phyloP scores from a whole-genome alignment of 2,329 filamentous ascomycete genomes.

The Xylariomycetidae sp. region DNA sequence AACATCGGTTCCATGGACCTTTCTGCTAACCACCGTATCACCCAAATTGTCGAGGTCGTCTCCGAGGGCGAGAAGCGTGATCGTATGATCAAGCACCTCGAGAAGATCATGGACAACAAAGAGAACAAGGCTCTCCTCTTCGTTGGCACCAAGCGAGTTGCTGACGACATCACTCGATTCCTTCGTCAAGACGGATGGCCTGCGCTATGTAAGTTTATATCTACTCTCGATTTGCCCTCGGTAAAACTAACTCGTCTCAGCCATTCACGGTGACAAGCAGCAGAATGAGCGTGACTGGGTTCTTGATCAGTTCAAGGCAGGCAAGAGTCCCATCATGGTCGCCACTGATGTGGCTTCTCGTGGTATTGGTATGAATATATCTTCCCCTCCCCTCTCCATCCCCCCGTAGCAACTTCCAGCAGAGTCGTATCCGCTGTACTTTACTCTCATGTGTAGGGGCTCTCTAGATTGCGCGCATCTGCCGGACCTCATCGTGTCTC shows the following conservation, averaged over 20 bases:
- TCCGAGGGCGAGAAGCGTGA: slow-evolving; percentile 97
- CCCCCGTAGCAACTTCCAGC: slow-evolving; percentile 52
- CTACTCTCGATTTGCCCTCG: slow-evolving; percentile 36
- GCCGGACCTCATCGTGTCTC: slow-evolving; percentile 83
- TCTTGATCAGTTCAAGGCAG: slow-evolving; percentile 98
- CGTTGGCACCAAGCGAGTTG: slow-evolving; percentile 88
- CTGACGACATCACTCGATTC: slow-evolving; percentile 96
- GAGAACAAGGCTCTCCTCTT: slow-evolving; percentile 95
- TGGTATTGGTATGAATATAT: slow-evolving; percentile 96
- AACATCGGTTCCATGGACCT: slow-evolving; percentile 97
- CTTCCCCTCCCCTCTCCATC: slow-evolving; percentile 46
- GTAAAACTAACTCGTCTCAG: slow-evolving; percentile 47
- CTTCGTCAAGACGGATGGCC: slow-evolving; percentile 98
- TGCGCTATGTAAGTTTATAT: slow-evolving; percentile 74
- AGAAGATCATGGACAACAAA: slow-evolving; percentile 97
- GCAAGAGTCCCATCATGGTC: slow-evolving; percentile 99
- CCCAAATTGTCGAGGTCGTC: slow-evolving; percentile 94
- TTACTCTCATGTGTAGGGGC: slow-evolving; percentile 89
- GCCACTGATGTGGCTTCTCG: slow-evolving; percentile 98
- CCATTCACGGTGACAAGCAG: slow-evolving; percentile 98
- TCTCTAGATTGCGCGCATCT: slow-evolving; percentile 84
- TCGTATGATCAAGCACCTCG: slow-evolving; percentile 93
- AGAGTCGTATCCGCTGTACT: slow-evolving; percentile 63
- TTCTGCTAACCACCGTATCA: slow-evolving; percentile 95
- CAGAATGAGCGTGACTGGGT: slow-evolving; percentile 99